Base-by-base conservation (phyloP, 169 alveolate genomes). In the Amoebophrya sp. region DNA sequence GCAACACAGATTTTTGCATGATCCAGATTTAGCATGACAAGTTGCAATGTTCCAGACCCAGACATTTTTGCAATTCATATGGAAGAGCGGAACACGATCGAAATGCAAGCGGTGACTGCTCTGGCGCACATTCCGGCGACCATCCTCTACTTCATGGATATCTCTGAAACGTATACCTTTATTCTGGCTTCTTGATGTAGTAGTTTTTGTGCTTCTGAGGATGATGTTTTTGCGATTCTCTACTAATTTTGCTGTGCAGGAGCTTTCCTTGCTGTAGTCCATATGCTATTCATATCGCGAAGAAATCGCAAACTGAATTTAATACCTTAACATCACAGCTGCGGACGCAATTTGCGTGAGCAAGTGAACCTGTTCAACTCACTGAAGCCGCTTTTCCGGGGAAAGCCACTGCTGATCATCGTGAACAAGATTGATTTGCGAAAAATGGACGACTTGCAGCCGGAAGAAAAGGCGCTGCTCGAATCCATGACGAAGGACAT, bases 31-130 rank as follows among this genome's bases (percentile, higher is more conserved):
- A n/a, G n/a, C n/a, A n/a, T n/a, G n/a, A n/a, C n/a, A n/a, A n/a
- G n/a, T n/a, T n/a, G n/a, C n/a, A n/a, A n/a, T n/a, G n/a, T n/a
- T n/a, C n/a, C n/a, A n/a, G n/a, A n/a, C n/a, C n/a, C n/a, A n/a
- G n/a, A n/a, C n/a, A n/a, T n/a, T n/a, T n/a, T n/a, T n/a, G n/a
- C n/a, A n/a, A n/a, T n/a, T n/a, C n/a, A n/a, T n/a, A n/a, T 99
- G 92, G 99, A 98, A 92, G 98, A 98, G 96, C 95, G 99, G 90
- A 99, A 99, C 95, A 97, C 99, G 1, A 98, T 99, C 77, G 99
- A 99, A 95, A 98, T 99, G 99, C 97, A 99, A 53, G 99, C 99
- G 23, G 98, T 99, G 39, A 98, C 99, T 35, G 99, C 99, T 40
- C 95, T 99, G 53, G 99, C 99, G 40, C 99, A 99, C 95, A 96